These are phyloP conservation scores for Yamadazyma friedrichii DNA, from an alignment of 1,139 yeast species.

Conservation along the genomic window DNA sequence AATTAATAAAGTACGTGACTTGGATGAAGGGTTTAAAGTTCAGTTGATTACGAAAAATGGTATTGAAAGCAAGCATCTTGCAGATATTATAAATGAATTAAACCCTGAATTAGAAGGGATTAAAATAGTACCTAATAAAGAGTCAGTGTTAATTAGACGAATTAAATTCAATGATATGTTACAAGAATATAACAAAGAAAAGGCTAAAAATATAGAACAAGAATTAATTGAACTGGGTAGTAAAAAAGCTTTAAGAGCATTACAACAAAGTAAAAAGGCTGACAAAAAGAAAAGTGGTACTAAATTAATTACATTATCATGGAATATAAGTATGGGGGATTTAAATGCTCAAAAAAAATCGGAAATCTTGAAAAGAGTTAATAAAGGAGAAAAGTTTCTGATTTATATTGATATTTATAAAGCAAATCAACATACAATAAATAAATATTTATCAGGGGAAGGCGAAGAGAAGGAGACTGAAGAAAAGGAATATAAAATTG, in stretches of 20 bases:
- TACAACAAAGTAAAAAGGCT: slow-evolving; percentile 27
- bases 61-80: slow-evolving; percentile 24
- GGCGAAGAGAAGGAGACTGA: slow-evolving; percentile 29
- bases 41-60: slow-evolving; percentile 27
- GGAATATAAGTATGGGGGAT: slow-evolving; percentile 43
- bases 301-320: slow-evolving; percentile 33
- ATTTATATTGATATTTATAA: slow-evolving; percentile 28
- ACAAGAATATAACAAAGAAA: slow-evolving; percentile 27
- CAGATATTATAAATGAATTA: slow-evolving; percentile 28
- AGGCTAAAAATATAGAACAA: slow-evolving; percentile 32
- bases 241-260: slow-evolving; percentile 27
- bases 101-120: slow-evolving; percentile 34
- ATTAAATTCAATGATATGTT: slow-evolving; percentile 34
- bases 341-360: slow-evolving; percentile 36
- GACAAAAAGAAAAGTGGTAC: slow-evolving; percentile 39
- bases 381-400: slow-evolving; percentile 34
- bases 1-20: slow-evolving; percentile 25
- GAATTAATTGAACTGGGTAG: slow-evolving; percentile 38
- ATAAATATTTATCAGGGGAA: slow-evolving; percentile 21
- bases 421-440: slow-evolving; percentile 4
- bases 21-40: slow-evolving; percentile 25
- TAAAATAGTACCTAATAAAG: slow-evolving; percentile 23
- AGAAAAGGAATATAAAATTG: slow-evolving; percentile 11
- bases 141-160: slow-evolving; percentile 28
- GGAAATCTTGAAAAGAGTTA: slow-evolving; percentile 33